Evolutionary conservation across 2,329 filamentous ascomycete genomes (phyloP).

Genomic region (Neobulgaria alba): DNA sequence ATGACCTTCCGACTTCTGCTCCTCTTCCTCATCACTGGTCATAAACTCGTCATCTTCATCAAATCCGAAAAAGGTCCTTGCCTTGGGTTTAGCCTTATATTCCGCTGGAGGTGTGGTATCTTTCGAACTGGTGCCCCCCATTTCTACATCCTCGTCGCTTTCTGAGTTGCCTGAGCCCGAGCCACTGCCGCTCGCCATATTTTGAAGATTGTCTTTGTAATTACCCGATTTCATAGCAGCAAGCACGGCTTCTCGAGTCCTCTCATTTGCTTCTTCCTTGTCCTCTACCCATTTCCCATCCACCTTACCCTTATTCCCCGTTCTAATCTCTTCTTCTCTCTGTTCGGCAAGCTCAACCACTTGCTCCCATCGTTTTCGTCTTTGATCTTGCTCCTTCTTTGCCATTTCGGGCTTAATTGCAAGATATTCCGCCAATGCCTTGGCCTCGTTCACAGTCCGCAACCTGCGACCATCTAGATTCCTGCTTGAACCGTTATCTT

Average conservation of each 20-base stretch:
- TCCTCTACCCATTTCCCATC: constrained; percentile 93
- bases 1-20: constrained; percentile 11
- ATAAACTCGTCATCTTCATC: constrained; percentile 72
- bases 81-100: constrained; percentile 27
- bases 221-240: constrained; percentile 58
- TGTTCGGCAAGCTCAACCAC: constrained; percentile 79
- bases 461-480: constrained; percentile 87
- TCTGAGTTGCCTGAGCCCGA: constrained; percentile 27
- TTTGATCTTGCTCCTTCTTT: constrained; percentile 80
- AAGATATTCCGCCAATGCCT: constrained; percentile 88
- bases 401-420: constrained; percentile 98
- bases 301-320: constrained; percentile 60
- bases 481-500: constrained; percentile 82
- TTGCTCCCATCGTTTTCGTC: constrained; percentile 76
- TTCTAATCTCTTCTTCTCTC: constrained; percentile 73
- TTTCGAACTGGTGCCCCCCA: constrained; percentile 25
- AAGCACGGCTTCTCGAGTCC: constrained; percentile 67
- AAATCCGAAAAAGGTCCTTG: constrained; percentile 61
- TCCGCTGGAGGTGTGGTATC: constrained; percentile 42
- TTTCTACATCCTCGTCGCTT: constrained; percentile 26
- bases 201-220: constrained; percentile 51
- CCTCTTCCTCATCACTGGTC: constrained; percentile 54
- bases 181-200: constrained; percentile 33
- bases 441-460: constrained; percentile 89
- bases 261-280: constrained; percentile 82